Base-by-base conservation (phyloP, 2,329 filamentous ascomycete species). In the Cladosporium halotolerans region DNA sequence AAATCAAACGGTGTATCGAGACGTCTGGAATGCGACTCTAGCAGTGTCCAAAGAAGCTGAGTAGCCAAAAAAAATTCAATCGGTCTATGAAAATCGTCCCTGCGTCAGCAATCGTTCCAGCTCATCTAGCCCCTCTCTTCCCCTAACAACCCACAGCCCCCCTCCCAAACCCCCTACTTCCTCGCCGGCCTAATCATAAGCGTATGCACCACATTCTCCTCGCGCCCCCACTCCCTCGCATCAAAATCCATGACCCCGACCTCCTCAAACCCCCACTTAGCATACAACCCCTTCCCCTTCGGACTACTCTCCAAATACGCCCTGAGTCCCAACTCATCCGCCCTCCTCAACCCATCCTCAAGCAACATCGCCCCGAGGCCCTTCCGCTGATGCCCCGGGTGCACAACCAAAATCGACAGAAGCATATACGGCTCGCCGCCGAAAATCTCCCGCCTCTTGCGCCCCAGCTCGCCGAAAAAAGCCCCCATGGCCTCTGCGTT, bases 301-400 rank as follows among this genome's bases (percentile, higher is more conserved):
- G 63, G 58, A n/a, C 65, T 70, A 6, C 68, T 65, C 57, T 74
- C 72, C 33, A 76, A 47, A 61, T 73, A 76, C 2, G 61, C 62
- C 11, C 63, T 60, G 45, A 74, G 36, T 0, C 68, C 67, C 45
- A 70, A 58, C 43, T 63, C 55, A 58, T 76, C 73, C 32, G 72
- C 73, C 50, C 68, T 64, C 31, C 66, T 56, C 10, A 71, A 33
- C 0, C 72, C 74, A 67, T 68, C 70, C 14, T 70, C 57, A 55
- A 76, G 34, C 23, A 71, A 56, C 56, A 72, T 55, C 2, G 48
- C 63, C 0, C 66, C 74, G 3, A 72, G 69, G 0, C 74, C 74
- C 33, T 66, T 66, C 2, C 71, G 57, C 14, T 71, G 70, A 31
- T 75, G 66, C 2, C 66, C 65, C 0, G 72, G 72, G 55, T 70